Conservation (phyloP, 306 rosid species). For the Ammopiptanthus mongolicus region DNA sequence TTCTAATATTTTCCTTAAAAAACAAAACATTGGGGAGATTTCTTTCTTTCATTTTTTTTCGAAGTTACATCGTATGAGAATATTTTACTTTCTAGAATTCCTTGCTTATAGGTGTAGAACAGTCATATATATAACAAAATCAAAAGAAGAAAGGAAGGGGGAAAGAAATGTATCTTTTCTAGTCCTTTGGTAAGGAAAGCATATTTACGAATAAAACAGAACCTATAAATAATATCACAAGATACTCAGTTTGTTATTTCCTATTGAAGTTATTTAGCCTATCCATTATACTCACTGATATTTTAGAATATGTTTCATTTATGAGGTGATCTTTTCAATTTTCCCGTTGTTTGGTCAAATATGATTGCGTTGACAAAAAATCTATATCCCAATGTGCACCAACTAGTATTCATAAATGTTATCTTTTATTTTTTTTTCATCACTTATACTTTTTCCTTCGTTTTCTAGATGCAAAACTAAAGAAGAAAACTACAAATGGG, state of each 20-base stretch:
- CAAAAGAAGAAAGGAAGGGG: background rate
- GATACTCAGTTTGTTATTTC: background rate
- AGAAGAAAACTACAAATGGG: background rate
- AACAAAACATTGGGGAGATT: background rate
- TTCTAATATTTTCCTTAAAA: background rate
- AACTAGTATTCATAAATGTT: constrained; percentile 17
- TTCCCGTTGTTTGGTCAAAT: constrained; percentile 18
- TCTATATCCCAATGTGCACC: background rate
- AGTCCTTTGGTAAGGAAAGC: constrained; percentile 30
- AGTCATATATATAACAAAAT: background rate
- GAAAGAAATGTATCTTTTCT: constrained; percentile 28
- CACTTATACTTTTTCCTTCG: background rate
- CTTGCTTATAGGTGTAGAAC: constrained; percentile 8
- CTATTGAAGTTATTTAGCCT: background rate
- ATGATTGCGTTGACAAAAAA: constrained; percentile 23
- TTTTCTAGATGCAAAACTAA: background rate
- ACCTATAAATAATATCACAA: background rate
- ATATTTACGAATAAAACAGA: constrained; percentile 13
- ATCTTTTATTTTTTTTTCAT: background rate
- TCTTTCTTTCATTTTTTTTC: background rate
- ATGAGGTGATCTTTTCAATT: constrained; percentile 1
- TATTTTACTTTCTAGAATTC: background rate
- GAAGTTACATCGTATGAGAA: too few relatives aligned
- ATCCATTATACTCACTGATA: background rate
- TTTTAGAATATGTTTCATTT: constrained; percentile 8